Evolutionary conservation across 1,284 basidiomycete genomes (phyloP), one percentile per base, ranked within the genome.

Genomic region (Pseudozyma pruni): DNA sequence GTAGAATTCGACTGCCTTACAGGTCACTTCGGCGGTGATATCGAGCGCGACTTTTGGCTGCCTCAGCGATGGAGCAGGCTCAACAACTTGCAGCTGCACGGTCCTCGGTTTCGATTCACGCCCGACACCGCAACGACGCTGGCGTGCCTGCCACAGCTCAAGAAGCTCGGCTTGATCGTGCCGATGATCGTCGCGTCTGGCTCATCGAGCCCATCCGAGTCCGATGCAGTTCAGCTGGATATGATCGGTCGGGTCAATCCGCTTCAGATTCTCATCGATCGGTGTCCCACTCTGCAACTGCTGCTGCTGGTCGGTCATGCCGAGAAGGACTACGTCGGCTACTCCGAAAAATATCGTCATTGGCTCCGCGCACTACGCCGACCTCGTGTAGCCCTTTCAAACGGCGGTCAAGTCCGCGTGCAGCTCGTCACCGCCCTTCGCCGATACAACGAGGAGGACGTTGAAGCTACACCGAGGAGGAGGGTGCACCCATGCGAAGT

Each of bases 401-500:
- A 16, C 11, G 2, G 37, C 2, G 4, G 16, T 16, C 32, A 42
- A 6, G 13, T 43, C 17, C 35, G 17, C 19, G 8, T 67, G 8
- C 22, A 49, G n/a, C 44, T 59, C 3, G 53, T 61, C 25, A 53
- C 49, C n/a, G 45, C 37, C 3, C 32, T 49, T 29, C 48, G 53
- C 20, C 23, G 48, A 16, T 34, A 38, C 11, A n/a, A 23, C 13
- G 33, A 25, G 1, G 47, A 33, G 2, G 27, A 43, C 7, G 32
- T 4, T 2, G 33, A n/a, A 8, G 22, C 9, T 8, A 11, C n/a
- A 19, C 14, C 43, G 23, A 42, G 34, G 7, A n/a, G 16, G 16
- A 49, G 61, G n/a, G 37, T 64, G 6, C 66, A 69, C 32, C 66
- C 66, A n/a, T 57, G 54, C 38, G 57, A 62, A 19, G 66, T 69